phyloP scores from a whole-genome alignment of 2,329 filamentous ascomycete genomes.

The Exophiala lecanii-corni region DNA sequence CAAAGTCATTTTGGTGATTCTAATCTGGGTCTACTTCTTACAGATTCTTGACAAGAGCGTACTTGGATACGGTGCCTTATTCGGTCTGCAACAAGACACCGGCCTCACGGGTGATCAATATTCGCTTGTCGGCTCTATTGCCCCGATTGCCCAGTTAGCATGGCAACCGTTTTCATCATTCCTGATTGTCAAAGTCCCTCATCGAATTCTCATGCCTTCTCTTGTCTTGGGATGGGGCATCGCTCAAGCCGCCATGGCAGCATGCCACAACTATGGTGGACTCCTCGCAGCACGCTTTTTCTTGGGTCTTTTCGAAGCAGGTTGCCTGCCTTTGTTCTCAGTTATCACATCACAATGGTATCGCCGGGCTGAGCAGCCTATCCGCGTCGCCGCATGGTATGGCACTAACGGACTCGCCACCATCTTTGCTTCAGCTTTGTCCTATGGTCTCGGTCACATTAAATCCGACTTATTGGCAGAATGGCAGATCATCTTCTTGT shows the following conservation, averaged over 20 bases:
- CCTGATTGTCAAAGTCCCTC: conserved; percentile 58
- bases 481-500: conserved; percentile 59
- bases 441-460: conserved; percentile 56
- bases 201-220: conserved; percentile 53
- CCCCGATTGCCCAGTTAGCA: conserved; percentile 55
- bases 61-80: conserved; percentile 55
- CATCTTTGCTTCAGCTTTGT: conserved; percentile 53
- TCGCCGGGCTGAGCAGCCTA: conserved; percentile 54
- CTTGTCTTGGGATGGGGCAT: conserved; percentile 47
- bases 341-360: conserved; percentile 46
- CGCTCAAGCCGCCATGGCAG: conserved; percentile 46
- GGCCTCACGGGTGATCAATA: conserved; percentile 52
- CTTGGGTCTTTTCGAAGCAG: conserved; percentile 50
- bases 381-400: conserved; percentile 64
- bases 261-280: conserved; percentile 42
- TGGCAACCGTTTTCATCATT: conserved; percentile 59
- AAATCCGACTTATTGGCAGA: conserved; percentile 38
- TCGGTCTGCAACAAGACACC: conserved; percentile 49
- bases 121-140: conserved; percentile 54
- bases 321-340: conserved; percentile 43
- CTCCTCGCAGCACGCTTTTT: conserved; percentile 50
- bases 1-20: conserved; percentile 48
- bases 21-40: conserved; percentile 45
- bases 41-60: conserved; percentile 57
- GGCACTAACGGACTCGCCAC: conserved; percentile 56